phyloP scores from a whole-genome alignment of 768 basidiomycete species.

The Mycena haematopus region DNA sequence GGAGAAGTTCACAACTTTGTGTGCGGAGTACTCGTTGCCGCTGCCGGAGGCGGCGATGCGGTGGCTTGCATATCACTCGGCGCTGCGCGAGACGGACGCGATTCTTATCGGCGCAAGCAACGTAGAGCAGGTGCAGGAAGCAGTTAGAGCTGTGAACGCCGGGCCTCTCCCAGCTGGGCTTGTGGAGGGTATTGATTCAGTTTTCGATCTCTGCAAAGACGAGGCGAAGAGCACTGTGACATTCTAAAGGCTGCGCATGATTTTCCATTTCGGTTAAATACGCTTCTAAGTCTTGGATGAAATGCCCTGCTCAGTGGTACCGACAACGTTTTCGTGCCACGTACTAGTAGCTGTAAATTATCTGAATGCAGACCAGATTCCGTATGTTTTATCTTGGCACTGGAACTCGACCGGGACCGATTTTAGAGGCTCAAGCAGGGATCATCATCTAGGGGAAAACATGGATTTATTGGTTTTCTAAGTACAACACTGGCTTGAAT shows the following conservation, averaged over 20 bases:
- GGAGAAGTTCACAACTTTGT: not conserved
- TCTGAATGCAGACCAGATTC: no score
- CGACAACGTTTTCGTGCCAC: no score
- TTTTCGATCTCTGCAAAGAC: not conserved
- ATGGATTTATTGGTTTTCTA: not conserved
- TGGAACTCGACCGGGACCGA: no score
- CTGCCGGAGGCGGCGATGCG: conserved; percentile 1
- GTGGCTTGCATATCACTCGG: not conserved
- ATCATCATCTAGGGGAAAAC: no score
- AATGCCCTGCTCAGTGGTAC: no score
- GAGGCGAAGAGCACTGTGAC: not conserved
- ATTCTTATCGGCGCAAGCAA: conserved; percentile 2
- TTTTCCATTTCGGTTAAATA: no score
- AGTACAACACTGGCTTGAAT: not conserved
- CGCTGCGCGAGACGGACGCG: conserved; percentile 1
- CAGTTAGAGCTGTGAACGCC: not conserved
- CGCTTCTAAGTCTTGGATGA: no score
- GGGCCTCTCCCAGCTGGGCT: not conserved
- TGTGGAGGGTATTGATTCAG: not conserved
- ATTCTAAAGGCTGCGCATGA: not conserved
- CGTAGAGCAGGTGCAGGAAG: not conserved
- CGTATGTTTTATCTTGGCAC: no score
- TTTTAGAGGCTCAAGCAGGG: no score
- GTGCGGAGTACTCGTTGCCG: not conserved
- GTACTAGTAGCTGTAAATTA: no score